These are phyloP conservation scores for Chlorella sorokiniana DNA, from an alignment of 139 green algal genomes.

Conservation along the genomic window DNA sequence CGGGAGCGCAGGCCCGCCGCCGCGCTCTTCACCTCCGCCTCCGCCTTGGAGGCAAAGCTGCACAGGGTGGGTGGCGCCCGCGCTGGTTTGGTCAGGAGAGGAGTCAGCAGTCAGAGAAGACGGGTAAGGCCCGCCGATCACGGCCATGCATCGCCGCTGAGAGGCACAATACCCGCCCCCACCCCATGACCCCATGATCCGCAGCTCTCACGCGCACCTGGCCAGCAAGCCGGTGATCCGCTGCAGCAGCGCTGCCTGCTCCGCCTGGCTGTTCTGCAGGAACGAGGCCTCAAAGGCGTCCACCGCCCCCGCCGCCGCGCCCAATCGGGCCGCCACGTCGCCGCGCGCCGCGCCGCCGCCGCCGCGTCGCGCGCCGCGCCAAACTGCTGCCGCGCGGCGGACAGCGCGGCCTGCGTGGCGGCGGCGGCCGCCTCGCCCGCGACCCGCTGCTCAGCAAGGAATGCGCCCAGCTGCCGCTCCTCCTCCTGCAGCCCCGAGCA, in stretches of 20 bases:
- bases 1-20: background rate
- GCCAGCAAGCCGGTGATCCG: constrained; percentile 53
- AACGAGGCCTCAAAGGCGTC: constrained; percentile 32
- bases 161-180: too few relatives aligned
- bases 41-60: constrained; percentile 42
- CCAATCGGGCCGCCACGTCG: constrained; percentile 16
- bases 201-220: background rate
- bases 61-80: background rate
- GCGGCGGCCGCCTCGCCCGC: constrained; percentile 15
- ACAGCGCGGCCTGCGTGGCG: constrained; percentile 1
- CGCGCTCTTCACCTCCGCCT: constrained; percentile 26
- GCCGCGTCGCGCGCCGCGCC: background rate
- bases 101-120: background rate
- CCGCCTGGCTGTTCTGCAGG: constrained; percentile 29
- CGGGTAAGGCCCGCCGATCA: background rate
- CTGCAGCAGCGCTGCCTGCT: constrained; percentile 45
- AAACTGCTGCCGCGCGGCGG: constrained; percentile 27
- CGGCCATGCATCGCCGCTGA: background rate
- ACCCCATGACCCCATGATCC: background rate
- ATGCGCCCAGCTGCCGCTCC: constrained; percentile 23
- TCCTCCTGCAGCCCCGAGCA: constrained; percentile 25
- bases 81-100: background rate
- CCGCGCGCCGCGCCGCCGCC: background rate
- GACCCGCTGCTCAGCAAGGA: constrained; percentile 19
- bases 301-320: background rate